Evolutionary conservation across 2,329 filamentous ascomycete genomes (phyloP), one percentile per base, ranked within the genome.

Genomic region (Bipolaris victoriae): DNA sequence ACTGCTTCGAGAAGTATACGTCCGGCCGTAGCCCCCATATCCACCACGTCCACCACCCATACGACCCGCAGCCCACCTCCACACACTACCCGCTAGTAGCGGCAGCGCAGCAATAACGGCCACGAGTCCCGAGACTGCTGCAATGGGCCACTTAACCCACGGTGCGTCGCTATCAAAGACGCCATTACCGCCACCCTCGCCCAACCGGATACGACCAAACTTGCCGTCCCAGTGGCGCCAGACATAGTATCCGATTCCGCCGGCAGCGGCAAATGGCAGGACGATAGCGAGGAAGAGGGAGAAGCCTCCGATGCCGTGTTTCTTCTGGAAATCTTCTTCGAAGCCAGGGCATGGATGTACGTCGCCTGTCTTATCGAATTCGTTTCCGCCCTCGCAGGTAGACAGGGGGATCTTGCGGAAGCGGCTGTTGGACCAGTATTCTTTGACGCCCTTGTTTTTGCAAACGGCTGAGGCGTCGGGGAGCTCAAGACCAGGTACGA

Each of bases 361-460:
- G 9, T 80, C 76, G 31, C 84, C 81, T 13, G 82, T 84, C 75
- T 88, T 88, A 74, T 97, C 92, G 46, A 90, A 81, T 68, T 94
- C 88, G 4, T 78, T 78, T 40, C 94, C 95, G 35, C 88, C 91
- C 41, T 83, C 64, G 76, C 96, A 99, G 0, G 93, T 98, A 0
- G 92, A 92, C 47, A 97, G 84, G 0, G 93, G 94, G 55, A 99
- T 91, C 55, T 89, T 88, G 49, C 95, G 90, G 80, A 96, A 98
- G 45, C 92, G 92, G 0, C 91, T 95, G 5, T 90, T 88, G 62
- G 92, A 87, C 79, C 87, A 95, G 80, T 90, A 99, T 70, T 95
- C 88, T n/a, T 80, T 83, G 26, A 90, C 86, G 1, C 90, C 86
- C 67, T 97, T 80, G 39, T 58, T n/a, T 15, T 75, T 76, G 75